Evolutionary conservation across 2,329 filamentous ascomycete genomes (phyloP), one percentile per base, ranked within the genome.

Genomic region (Pyrenochaeta sp.): DNA sequence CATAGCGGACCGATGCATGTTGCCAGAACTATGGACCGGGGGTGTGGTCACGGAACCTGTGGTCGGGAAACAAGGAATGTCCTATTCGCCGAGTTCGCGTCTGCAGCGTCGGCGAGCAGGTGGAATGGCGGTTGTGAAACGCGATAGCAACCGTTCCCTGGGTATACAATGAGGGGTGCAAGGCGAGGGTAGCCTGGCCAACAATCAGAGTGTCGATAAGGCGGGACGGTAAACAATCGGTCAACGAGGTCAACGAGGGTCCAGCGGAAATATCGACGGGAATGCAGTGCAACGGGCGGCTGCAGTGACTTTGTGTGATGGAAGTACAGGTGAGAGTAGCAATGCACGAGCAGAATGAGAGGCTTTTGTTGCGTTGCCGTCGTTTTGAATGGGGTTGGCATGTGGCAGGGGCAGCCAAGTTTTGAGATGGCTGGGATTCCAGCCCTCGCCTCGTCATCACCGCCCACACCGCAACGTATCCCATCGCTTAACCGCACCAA

Each of bases 81-180:
- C 41, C 49, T 62, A 27, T 44, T 61, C 44, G 51, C 41, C 56
- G 45, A 54, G 14, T 24, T 48, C 44, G 48, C n/a, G 39, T 49
- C 44, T 41, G 31, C 28, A 18, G 31, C 35, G 49, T 44, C 30
- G 41, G 42, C 48, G 47, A 51, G 35, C 53, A 51, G 57, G 39
- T 51, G 47, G 55, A 58, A 53, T 47, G 55, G 47, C 31, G 39
- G 18, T 41, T 31, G 50, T 66, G 64, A 67, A 67, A 68, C 63
- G 52, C 37, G 44, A 55, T 53, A 54, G 47, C 19, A 41, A 38
- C 18, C 24, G 35, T 28, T 43, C 49, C 53, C 42, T 56, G 53
- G 21, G 21, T 29, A 31, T 34, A 21, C n/a, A n/a, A n/a, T n/a
- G 26, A 22, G 24, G 9, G 32, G 22, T 17, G 27, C 31, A 35